Conservation (phyloP, 2,329 filamentous ascomycete species). For the Ophidiomyces ophidiicola region DNA sequence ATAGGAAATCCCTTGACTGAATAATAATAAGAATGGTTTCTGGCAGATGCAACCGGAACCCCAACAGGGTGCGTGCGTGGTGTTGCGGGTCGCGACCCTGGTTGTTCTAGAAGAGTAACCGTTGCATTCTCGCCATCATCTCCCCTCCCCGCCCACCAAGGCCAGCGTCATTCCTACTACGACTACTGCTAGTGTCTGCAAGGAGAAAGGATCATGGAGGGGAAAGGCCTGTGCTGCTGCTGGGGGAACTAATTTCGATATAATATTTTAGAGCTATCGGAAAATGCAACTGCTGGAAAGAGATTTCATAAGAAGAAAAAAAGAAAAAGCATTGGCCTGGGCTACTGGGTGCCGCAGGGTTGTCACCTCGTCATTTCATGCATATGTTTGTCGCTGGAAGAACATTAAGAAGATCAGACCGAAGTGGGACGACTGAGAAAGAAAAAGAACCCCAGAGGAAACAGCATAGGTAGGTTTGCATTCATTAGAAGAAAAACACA, state of each 20-base stretch:
- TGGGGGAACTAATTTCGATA: conserved; percentile 1
- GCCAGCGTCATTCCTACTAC: too few relatives aligned
- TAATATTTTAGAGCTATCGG: conserved; percentile 5
- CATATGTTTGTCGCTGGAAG: conserved; percentile 7
- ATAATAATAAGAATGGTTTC: neutral
- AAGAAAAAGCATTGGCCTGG: conserved; percentile 6
- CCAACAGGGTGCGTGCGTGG: neutral
- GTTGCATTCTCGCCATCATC: neutral
- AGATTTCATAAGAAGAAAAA: conserved; percentile 4
- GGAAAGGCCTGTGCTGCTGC: too few relatives aligned
- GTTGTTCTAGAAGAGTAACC: neutral
- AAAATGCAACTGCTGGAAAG: conserved; percentile 3
- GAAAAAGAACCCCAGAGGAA: neutral
- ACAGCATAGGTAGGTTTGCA: too few relatives aligned
- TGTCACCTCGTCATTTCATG: conserved; percentile 9
- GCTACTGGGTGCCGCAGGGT: conserved; percentile 3
- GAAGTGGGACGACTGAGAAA: neutral
- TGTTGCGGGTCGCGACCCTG: too few relatives aligned
- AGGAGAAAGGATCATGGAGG: too few relatives aligned
- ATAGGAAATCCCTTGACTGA: neutral
- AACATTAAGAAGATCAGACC: conserved; percentile 4
- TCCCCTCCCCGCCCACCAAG: neutral
- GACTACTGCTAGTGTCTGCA: too few relatives aligned
- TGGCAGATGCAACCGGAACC: neutral
- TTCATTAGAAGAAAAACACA: neutral